These are phyloP conservation scores for Saccharomyces pastorianus DNA, from an alignment of 1,139 yeast species.

Conservation along the genomic window DNA sequence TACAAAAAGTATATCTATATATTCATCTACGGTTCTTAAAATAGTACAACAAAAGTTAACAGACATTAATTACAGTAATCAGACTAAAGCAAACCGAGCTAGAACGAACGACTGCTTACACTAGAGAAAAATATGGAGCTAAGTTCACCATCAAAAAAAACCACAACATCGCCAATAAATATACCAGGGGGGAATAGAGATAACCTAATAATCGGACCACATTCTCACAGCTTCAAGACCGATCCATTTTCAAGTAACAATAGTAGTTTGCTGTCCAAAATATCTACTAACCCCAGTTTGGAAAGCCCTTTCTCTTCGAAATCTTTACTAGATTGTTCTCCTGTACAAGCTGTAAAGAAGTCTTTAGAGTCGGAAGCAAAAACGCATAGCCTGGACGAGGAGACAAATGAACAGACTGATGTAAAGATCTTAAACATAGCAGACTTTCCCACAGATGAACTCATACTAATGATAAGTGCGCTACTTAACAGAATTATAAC, in stretches of 20 bases:
- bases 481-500: slow-evolving; percentile 76
- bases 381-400: not conserved
- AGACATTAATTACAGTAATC: not conserved
- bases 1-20: not conserved
- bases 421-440: slow-evolving; percentile 51
- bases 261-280: not conserved
- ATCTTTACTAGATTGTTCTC: not conserved
- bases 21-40: not conserved
- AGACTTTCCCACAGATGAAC: slow-evolving; percentile 71
- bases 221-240: not conserved
- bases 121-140: not conserved
- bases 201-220: not conserved
- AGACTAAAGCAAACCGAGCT: not conserved
- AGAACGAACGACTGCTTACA: not conserved
- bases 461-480: slow-evolving; percentile 75
- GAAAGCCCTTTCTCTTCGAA: slow-evolving; percentile 1
- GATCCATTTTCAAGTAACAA: not conserved
- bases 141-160: not conserved
- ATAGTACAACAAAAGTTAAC: not conserved
- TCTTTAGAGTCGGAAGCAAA: not conserved
- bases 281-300: not conserved
- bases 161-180: not conserved
- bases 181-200: not conserved
- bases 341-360: not conserved
- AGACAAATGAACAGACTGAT: not conserved